Base-by-base conservation (phyloP, 1,139 yeast genomes). In the Geotrichum candidum region DNA sequence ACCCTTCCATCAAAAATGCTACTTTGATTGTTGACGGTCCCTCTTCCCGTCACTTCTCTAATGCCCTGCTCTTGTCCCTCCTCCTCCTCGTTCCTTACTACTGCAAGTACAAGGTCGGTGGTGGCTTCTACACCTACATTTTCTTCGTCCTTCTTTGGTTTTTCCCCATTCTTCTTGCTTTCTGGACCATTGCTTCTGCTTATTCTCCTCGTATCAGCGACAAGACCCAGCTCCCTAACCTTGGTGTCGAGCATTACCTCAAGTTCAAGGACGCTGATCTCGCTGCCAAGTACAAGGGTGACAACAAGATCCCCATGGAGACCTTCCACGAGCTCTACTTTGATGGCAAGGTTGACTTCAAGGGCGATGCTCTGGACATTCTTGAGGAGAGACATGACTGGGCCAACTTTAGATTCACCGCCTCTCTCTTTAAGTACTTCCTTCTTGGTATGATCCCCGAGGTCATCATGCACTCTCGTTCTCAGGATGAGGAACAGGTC, bases 401-500 rank as follows among this genome's bases (percentile, higher is more conserved):
- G 96, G 88, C 92, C 69, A 81, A 80, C 69, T 90, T 89, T 79
- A 77, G 86, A 58, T 90, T 90, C 80, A 90, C 97, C 56, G 73
- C 84, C 66, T 80, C 91, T 38, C 81, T 90, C 67, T 91, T 86
- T 84, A 3, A 83, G 75, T 91, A 82, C 78, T 91, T 90, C 80
- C 78, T 90, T 69, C 82, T 90, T 63, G 96, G 96, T 59, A 85
- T 90, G 90, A 88, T 90, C 68, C 97, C 97, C 59, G 97, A 90
- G 78, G 96, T 90, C 63, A 87, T 90, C 70, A 74, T 90, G 84
- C 97, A 90, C 79, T 86, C 96, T 64, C 85, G 90, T 74, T 88
- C 96, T 45, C 97, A 90, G 78, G 97, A 91, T 74, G 97, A 91
- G 79, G 97, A 90, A 77, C 97, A 90, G 78, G 97, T 90, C 63